phyloP scores from a whole-genome alignment of 164 flowering plant genomes.

The Liquidambar formosana region DNA sequence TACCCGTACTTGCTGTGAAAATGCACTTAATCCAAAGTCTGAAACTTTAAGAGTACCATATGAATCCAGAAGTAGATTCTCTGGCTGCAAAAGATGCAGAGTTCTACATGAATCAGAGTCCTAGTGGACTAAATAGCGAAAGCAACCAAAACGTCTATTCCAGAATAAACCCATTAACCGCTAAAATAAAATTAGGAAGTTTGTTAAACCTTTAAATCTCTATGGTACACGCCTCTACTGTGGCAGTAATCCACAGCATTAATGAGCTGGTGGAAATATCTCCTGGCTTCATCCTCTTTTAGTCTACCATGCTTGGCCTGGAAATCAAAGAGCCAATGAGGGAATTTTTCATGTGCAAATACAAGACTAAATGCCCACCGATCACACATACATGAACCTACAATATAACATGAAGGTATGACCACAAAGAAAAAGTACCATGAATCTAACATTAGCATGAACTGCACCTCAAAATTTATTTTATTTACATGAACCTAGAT shows the following conservation, averaged over 20 bases:
- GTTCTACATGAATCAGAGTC: background rate
- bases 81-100: constrained; percentile 50
- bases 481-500: background rate
- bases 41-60: constrained; percentile 62
- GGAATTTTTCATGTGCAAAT: background rate
- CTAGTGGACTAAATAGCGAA: background rate
- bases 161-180: background rate
- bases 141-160: background rate
- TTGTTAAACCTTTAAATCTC: constrained; percentile 75
- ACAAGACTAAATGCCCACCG: background rate
- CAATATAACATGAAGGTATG: background rate
- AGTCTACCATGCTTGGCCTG: constrained; percentile 74
- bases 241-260: constrained; percentile 91
- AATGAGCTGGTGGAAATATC: constrained; percentile 86
- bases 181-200: background rate
- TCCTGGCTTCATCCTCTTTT: constrained; percentile 79
- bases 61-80: constrained; percentile 61
- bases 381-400: background rate
- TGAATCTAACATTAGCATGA: background rate
- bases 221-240: constrained; percentile 84
- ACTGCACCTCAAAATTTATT: background rate
- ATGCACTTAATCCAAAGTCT: constrained; percentile 72
- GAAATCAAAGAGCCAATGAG: constrained; percentile 10
- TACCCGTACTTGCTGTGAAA: constrained; percentile 59
- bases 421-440: background rate